Conservation (phyloP, 495 filamentous ascomycete genomes). For the Penicillium subrubescens region DNA sequence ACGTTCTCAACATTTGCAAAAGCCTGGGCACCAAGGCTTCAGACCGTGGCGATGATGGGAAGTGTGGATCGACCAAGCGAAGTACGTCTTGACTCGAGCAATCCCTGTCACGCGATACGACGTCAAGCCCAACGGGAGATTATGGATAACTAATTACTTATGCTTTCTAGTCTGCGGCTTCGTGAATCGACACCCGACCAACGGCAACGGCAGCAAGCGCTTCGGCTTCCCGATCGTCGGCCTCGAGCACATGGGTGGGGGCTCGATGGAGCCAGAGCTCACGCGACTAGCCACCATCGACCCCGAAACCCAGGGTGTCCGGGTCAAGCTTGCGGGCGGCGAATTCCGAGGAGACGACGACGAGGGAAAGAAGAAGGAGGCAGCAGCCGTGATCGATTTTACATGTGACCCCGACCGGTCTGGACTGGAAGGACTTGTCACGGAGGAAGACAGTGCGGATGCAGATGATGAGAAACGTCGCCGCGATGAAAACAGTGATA, state of each 20-base stretch:
- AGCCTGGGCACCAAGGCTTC: conserved; percentile 56
- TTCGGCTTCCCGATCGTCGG: conserved; percentile 74
- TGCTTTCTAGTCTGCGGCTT: conserved; percentile 74
- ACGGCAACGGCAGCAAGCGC: conserved; percentile 36
- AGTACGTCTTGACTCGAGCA: conserved; percentile 26
- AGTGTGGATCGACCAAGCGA: conserved; percentile 57
- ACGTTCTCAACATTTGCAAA: conserved; percentile 83
- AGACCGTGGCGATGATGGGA: conserved; percentile 60
- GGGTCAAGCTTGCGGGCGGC: conserved; percentile 70
- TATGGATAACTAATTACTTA: background rate
- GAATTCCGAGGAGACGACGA: conserved; percentile 49
- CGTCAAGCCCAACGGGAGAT: background rate
- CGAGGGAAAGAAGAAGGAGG: conserved; percentile 50
- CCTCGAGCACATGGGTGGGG: conserved; percentile 56
- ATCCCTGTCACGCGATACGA: background rate
- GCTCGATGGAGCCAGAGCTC: conserved; percentile 58
- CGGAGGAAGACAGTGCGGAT: conserved; percentile 30
- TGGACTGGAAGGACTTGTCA: conserved; percentile 67
- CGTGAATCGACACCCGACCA: conserved; percentile 47
- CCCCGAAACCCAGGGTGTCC: conserved; percentile 65
- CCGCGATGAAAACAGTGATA: conserved; percentile 18
- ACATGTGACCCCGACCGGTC: conserved; percentile 69
- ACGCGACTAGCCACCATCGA: conserved; percentile 66
- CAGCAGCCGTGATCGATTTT: conserved; percentile 80
- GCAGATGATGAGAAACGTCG: conserved; percentile 31